Base-by-base conservation (phyloP, 768 basidiomycete genomes). In the Rhodotorula babjevae region DNA sequence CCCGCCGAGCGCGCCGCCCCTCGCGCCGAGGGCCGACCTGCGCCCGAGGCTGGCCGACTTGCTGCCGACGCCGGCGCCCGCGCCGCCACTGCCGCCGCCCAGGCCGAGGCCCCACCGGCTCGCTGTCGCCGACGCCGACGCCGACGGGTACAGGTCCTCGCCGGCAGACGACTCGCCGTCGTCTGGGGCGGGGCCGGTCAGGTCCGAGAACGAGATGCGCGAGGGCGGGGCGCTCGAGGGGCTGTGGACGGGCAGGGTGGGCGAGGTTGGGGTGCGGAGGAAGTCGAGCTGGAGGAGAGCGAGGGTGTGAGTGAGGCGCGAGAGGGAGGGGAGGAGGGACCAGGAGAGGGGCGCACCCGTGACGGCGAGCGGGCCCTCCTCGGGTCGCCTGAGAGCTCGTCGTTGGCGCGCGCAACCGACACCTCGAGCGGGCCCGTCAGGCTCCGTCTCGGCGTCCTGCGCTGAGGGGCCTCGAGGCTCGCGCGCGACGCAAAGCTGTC, bases 101-200 rank as follows among this genome's bases (percentile, higher is more conserved):
- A n/a, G n/a, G n/a, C n/a, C n/a, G n/a, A n/a, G n/a, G n/a, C n/a
- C n/a, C n/a, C n/a, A n/a, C n/a, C n/a, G n/a, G n/a, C n/a, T n/a
- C n/a, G n/a, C n/a, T n/a, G 19, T 36, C 36, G 36, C 5, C 36
- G 63, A 27, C 27, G 40, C 23, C 36, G 14, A 27, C 27, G 65
- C 27, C 16, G 58, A 1, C 11, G 58, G 58, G 31, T 59, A 66
- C 46, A 66, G 36, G 49, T 66, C 65, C 40, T 66, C 65, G 25
- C 65, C 65, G 10, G 65, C 65, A 0, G 65, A 66, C 0, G 65
- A 66, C 12, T 64, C 63, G 25, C 31, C 49, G 25, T 36, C 40
- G 21, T 59, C 65, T 25, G 31, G 57, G 0, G 19, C 31, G 9
- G 33, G 52, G 47, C 18, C 31, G 16, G 57, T 33, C 0, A 27